phyloP scores from a whole-genome alignment of 192 early-diverging fungal species.

The Coemansia sp. region DNA sequence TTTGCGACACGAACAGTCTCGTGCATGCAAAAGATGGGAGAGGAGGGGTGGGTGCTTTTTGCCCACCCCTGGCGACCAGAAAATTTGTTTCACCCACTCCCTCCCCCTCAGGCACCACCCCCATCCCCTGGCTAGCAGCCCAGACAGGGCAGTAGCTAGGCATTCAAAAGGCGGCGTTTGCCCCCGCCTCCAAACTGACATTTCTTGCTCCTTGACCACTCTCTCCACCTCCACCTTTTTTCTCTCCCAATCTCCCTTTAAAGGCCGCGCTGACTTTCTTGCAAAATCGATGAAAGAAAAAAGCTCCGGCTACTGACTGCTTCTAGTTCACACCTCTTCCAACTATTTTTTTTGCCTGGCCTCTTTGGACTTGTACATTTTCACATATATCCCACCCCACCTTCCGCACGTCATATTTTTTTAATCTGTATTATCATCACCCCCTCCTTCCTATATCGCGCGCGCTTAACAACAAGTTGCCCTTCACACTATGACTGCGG shows the following conservation, averaged over 20 bases:
- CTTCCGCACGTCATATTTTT: neutral
- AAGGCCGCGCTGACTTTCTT: neutral
- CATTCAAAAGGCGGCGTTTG: conserved; percentile 12
- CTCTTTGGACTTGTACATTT: conserved; percentile 2
- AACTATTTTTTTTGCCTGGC: neutral
- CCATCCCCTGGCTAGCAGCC: neutral
- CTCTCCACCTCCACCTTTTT: neutral
- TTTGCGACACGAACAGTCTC: neutral
- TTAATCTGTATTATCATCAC: neutral
- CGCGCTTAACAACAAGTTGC: neutral
- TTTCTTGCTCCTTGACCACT: conserved; percentile 6
- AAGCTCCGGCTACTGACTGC: neutral
- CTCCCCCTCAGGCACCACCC: conserved; percentile 4
- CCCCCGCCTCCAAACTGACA: conserved; percentile 1
- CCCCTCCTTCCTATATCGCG: neutral
- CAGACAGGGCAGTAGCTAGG: neutral
- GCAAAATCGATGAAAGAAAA: conserved; percentile 7
- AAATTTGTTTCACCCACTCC: conserved; percentile 4
- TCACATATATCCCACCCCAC: neutral
- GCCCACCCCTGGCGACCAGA: neutral
- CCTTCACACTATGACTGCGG: conserved; percentile 5
- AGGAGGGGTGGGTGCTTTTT: neutral
- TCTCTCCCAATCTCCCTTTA: neutral
- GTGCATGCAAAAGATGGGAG: neutral
- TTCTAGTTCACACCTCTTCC: neutral